Percentiles rank a stretch among this genome's conserved stretches.
phyloP scores from a whole-genome alignment of 257 asterid species.

The Rehmannia glutinosa region DNA sequence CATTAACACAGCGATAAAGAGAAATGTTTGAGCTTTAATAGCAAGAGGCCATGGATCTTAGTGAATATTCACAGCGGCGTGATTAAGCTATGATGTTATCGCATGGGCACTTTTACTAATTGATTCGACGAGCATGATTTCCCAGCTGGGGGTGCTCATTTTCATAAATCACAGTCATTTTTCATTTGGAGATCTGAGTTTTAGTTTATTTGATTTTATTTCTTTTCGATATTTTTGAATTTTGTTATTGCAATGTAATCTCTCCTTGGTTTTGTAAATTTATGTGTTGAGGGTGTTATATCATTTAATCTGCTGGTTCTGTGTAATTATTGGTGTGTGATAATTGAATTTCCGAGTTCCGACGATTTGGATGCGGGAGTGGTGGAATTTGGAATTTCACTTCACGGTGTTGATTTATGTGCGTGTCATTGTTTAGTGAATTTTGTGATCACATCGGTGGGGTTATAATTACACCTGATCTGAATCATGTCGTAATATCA shows the following conservation, averaged over 20 bases:
- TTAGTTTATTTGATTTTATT: not conserved
- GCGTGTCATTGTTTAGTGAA: not conserved
- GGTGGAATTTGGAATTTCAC: not conserved
- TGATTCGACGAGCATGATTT: constrained; percentile 89
- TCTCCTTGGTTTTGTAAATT: constrained; percentile 1
- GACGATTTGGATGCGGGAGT: not conserved
- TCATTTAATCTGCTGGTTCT: constrained; percentile 22
- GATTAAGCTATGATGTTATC: constrained; percentile 97
- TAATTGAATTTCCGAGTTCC: not conserved
- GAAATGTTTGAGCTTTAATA: constrained; percentile 87
- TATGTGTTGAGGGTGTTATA: not conserved
- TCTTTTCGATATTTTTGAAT: too few species aligned
- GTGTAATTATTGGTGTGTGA: not conserved
- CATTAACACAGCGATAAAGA: constrained; percentile 96
- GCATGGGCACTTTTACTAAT: constrained; percentile 96
- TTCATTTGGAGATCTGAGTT: constrained; percentile 76
- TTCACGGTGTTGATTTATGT: not conserved
- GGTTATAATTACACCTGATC: constrained; percentile 1
- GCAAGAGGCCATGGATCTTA: constrained; percentile 97
- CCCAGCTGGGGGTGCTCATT: constrained; percentile 85
- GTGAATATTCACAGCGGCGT: constrained; percentile 98
- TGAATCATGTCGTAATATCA: not conserved
- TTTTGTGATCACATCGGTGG: constrained; percentile 6
- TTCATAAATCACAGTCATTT: constrained; percentile 86
- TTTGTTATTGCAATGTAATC: constrained; percentile 21